Percentiles rank a stretch among this genome's conserved stretches.
phyloP scores from a whole-genome alignment of 768 basidiomycete genomes.

The Cystofilobasidium macerans region DNA sequence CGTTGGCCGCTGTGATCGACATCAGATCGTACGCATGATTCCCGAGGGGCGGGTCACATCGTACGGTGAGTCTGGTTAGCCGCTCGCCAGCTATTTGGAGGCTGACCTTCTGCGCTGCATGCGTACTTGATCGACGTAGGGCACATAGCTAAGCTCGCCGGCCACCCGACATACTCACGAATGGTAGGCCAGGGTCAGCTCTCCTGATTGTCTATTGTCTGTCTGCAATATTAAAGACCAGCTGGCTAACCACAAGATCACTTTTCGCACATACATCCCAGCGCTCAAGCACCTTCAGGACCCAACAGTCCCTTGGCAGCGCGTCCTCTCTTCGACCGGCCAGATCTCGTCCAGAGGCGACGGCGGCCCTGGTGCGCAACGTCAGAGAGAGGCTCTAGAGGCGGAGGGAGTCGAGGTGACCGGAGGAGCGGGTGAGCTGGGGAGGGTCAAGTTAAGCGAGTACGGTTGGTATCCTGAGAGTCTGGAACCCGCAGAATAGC shows the following conservation, averaged over 20 bases:
- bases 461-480: constrained; percentile 39
- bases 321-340: constrained; percentile 61
- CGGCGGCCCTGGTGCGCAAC: constrained; percentile 63
- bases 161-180: constrained; percentile 66
- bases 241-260: neutral
- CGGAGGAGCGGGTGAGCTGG: constrained; percentile 46
- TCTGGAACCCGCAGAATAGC: constrained; percentile 7
- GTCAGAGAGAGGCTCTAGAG: constrained; percentile 63
- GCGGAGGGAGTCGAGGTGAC: constrained; percentile 72
- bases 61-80: constrained; percentile 42
- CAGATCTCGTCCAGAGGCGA: constrained; percentile 64
- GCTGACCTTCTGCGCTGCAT: neutral
- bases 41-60: constrained; percentile 59
- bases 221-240: neutral
- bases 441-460: constrained; percentile 44
- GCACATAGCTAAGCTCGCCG: constrained; percentile 66
- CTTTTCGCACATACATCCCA: constrained; percentile 32
- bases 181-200: constrained; percentile 68
- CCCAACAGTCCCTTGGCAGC: constrained; percentile 70
- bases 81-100: neutral
- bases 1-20: neutral
- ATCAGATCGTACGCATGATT: constrained; percentile 51
- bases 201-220: neutral
- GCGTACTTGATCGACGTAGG: constrained; percentile 41
- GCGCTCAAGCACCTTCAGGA: constrained; percentile 66